Conservation (phyloP, 78 protist genomes). For the Creolimax fragrantissima region DNA sequence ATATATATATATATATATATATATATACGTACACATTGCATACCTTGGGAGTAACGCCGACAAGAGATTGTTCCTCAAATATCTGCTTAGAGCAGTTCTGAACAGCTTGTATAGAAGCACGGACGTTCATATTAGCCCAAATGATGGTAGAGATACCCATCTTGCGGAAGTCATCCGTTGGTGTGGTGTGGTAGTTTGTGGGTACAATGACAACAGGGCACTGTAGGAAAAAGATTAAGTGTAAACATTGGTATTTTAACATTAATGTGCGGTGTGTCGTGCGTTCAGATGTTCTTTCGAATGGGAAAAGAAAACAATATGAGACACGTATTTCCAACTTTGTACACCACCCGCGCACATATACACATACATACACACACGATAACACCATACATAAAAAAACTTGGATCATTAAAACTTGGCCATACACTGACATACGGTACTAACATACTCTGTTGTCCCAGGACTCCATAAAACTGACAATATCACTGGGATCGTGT, state of each 20-base stretch:
- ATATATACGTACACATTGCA: neutral
- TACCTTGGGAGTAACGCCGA: neutral
- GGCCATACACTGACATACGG: neutral
- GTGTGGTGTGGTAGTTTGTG: conserved; percentile 45
- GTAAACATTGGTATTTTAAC: neutral
- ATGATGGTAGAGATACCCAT: conserved; percentile 32
- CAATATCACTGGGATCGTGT: conserved; percentile 43
- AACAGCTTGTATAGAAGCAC: conserved; percentile 32
- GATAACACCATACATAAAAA: neutral
- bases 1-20: neutral
- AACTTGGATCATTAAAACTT: neutral
- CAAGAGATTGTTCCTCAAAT: conserved; percentile 30
- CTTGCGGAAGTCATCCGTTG: conserved; percentile 30
- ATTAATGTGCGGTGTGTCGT: no score
- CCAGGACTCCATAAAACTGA: conserved; percentile 38
- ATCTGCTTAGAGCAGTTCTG: conserved; percentile 40
- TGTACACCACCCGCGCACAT: no score
- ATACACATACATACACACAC: neutral
- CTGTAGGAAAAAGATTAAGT: neutral
- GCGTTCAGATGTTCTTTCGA: no score
- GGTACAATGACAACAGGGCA: conserved; percentile 55
- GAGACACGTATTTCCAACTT: no score
- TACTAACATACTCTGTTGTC: conserved; percentile 12
- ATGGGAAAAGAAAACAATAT: no score
- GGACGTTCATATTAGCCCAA: conserved; percentile 50